Conservation (phyloP, 2,329 filamentous ascomycete species). For the Cytospora paraplurivora region DNA sequence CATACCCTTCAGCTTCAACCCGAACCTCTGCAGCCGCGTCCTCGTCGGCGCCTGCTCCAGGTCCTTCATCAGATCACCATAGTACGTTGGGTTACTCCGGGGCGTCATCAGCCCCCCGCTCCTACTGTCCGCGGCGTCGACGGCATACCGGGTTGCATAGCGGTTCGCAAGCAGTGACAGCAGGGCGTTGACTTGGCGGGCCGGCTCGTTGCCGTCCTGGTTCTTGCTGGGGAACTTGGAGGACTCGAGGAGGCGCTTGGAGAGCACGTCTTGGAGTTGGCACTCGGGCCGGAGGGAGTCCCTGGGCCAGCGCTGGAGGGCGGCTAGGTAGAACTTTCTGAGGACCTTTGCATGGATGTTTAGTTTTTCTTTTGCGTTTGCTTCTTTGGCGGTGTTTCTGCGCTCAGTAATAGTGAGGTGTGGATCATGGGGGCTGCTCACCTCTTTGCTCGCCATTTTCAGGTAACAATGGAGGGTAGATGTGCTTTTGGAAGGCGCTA, state of each 20-base stretch:
- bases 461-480: not conserved
- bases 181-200: constrained; percentile 61
- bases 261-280: constrained; percentile 61
- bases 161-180: constrained; percentile 61
- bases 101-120: constrained; percentile 57
- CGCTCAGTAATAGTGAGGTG: not conserved
- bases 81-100: constrained; percentile 66
- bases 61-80: constrained; percentile 61
- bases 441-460: constrained; percentile 28
- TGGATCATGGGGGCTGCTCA: not conserved
- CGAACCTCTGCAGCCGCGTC: constrained; percentile 53
- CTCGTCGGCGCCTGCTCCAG: constrained; percentile 64
- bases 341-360: constrained; percentile 11
- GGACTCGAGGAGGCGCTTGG: constrained; percentile 45
- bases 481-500: not conserved
- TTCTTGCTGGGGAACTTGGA: constrained; percentile 28
- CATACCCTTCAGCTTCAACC: constrained; percentile 60
- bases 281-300: constrained; percentile 64
- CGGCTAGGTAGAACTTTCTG: constrained; percentile 44
- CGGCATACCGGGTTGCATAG: constrained; percentile 54
- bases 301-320: constrained; percentile 62
- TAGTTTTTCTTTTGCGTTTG: not conserved
- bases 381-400: not conserved
- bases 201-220: constrained; percentile 39
- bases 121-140: constrained; percentile 35